A percentile compares a stretch with the other conserved stretches of the same genome.
Evolutionary conservation across 202 grass and related monocot genomes (phyloP).

Genomic region (Brachypodium distachyon): DNA sequence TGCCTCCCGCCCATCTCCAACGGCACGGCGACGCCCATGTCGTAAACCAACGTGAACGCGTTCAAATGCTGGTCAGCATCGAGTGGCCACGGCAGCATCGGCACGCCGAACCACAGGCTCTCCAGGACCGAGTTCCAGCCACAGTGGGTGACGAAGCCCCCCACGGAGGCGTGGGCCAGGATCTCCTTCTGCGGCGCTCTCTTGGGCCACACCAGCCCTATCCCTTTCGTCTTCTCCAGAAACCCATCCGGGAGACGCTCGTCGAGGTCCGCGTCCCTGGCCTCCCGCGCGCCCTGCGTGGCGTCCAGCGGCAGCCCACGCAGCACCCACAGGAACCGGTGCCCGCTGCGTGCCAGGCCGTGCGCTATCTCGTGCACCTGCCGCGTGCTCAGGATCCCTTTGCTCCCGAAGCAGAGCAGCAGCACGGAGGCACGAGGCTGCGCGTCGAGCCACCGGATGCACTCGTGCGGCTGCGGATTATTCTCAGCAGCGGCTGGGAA

Average conservation of each 20-base stretch:
- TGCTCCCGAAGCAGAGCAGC: no score
- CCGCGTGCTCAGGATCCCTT: no score
- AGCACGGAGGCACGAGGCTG: no score
- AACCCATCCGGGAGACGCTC: background rate
- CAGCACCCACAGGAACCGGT: no score
- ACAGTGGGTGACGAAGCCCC: slow-evolving; percentile 51
- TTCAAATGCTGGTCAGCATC: background rate
- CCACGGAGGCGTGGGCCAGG: background rate
- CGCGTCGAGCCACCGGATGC: no score
- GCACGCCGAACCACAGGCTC: slow-evolving; percentile 30
- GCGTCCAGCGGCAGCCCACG: no score
- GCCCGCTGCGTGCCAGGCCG: no score
- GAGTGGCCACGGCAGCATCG: slow-evolving; percentile 21
- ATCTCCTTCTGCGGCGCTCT: background rate
- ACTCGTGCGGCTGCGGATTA: no score
- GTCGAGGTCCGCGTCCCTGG: background rate
- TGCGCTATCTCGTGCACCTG: no score
- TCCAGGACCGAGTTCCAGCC: slow-evolving; percentile 58
- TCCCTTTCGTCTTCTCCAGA: background rate
- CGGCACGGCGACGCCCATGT: no score
- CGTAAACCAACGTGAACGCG: background rate
- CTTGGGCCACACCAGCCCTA: background rate
- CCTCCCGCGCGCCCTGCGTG: background rate
- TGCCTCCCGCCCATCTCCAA: no score
- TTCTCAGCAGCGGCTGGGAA: no score